Conservation (phyloP, 345 rosid genomes). For the Eutrema yunnanense region DNA sequence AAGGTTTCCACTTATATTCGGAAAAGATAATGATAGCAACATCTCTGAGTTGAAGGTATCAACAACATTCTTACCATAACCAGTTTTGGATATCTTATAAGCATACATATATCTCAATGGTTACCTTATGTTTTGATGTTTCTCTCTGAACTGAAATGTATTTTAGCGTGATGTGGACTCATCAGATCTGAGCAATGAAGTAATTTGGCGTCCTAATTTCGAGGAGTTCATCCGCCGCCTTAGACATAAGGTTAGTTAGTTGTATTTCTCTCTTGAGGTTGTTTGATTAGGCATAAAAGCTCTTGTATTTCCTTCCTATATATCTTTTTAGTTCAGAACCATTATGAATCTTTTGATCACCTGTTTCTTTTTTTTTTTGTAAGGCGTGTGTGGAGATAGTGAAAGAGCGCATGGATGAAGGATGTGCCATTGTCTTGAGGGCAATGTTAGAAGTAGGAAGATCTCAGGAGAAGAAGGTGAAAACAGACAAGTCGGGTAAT, state of each 20-base stretch:
- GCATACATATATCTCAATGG: no score
- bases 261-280: not conserved
- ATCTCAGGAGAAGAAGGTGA: no score
- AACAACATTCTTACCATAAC: not conserved
- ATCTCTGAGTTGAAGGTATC: constrained; percentile 64
- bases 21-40: constrained; percentile 27
- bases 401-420: no score
- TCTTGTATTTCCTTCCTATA: no score
- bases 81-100: not conserved
- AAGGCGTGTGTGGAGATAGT: no score
- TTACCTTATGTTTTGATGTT: not conserved
- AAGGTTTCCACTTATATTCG: constrained; percentile 46
- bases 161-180: constrained; percentile 53
- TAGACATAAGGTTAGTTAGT: constrained; percentile 70
- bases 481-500: no score
- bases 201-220: constrained; percentile 77
- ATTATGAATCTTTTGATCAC: not conserved
- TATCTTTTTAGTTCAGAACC: no score
- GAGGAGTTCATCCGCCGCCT: constrained; percentile 67
- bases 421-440: no score
- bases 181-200: constrained; percentile 31
- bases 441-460: no score
- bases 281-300: no score
- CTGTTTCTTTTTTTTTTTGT: no score
- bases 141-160: constrained; percentile 5